Conservation (phyloP, 2,329 filamentous ascomycete genomes). For the Cercospora janseana region DNA sequence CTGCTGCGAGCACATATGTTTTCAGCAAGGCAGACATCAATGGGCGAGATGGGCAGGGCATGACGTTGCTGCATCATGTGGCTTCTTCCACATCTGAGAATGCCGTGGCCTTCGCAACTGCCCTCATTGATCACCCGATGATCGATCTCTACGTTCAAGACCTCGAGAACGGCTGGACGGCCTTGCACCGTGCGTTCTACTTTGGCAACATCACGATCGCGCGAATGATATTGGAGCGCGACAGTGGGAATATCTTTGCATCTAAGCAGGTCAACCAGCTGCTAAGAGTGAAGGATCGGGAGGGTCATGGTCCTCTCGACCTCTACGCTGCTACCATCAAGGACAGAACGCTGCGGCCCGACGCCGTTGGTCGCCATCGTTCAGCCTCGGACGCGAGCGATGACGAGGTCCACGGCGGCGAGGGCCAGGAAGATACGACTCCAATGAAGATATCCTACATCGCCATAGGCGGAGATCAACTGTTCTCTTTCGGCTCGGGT, state of each 20-base stretch:
- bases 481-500: constrained; percentile 94
- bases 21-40: constrained; percentile 72
- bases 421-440: constrained; percentile 13
- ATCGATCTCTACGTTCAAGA: constrained; percentile 87
- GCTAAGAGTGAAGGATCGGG: constrained; percentile 92
- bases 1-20: constrained; percentile 44
- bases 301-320: constrained; percentile 92
- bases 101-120: constrained; percentile 71
- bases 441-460: constrained; percentile 23
- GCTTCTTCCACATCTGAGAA: constrained; percentile 70
- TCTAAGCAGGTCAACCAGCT: constrained; percentile 67
- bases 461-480: constrained; percentile 68
- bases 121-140: constrained; percentile 76
- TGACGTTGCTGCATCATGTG: constrained; percentile 81
- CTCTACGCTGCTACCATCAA: constrained; percentile 86
- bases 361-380: constrained; percentile 37
- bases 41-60: constrained; percentile 73
- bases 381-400: constrained; percentile 41
- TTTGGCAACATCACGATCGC: constrained; percentile 85
- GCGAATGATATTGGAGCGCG: constrained; percentile 72
- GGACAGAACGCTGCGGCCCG: constrained; percentile 60
- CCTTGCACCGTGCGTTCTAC: constrained; percentile 86
- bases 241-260: constrained; percentile 60
- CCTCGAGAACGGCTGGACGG: constrained; percentile 91
- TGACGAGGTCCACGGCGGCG: constrained; percentile 56